Evolutionary conservation across 805 yeast species (phyloP).

Genomic region (Saccharomycopsis fermentans): DNA sequence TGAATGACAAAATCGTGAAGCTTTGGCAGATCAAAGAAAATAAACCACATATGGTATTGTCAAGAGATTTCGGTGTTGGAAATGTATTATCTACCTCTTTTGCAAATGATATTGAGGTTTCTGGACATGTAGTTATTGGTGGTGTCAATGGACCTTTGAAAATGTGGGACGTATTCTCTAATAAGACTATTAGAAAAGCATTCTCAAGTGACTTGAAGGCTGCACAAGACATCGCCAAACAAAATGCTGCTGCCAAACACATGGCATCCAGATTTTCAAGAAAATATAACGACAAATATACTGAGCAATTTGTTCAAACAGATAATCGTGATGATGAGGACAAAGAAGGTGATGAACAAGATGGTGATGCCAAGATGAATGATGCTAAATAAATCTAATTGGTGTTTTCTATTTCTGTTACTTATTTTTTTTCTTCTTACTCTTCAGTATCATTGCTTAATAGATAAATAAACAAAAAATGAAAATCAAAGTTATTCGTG

Average conservation of each 20-base stretch:
- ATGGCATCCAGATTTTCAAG: conserved; percentile 66
- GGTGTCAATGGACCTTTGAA: conserved; percentile 79
- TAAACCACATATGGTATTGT: conserved; percentile 78
- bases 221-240: conserved; percentile 48
- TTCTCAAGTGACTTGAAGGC: conserved; percentile 49
- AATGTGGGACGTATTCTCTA: conserved; percentile 87
- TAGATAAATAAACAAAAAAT: too few species aligned
- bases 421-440: too few species aligned
- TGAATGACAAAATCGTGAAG: conserved; percentile 80
- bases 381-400: background rate
- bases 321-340: conserved; percentile 57
- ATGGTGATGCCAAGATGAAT: conserved; percentile 18
- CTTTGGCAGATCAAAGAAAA: conserved; percentile 64
- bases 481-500: too few species aligned
- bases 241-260: conserved; percentile 44
- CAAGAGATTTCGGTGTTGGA: conserved; percentile 91
- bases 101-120: conserved; percentile 79
- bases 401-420: too few species aligned
- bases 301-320: conserved; percentile 35
- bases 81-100: conserved; percentile 75
- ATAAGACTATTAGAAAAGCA: conserved; percentile 62
- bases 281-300: conserved; percentile 35
- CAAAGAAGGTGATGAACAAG: conserved; percentile 52
- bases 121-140: conserved; percentile 78
- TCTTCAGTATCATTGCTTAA: too few species aligned